These are phyloP conservation scores for Cladochytrium replicatum DNA, from an alignment of 192 early-diverging fungal genomes.

Conservation along the genomic window DNA sequence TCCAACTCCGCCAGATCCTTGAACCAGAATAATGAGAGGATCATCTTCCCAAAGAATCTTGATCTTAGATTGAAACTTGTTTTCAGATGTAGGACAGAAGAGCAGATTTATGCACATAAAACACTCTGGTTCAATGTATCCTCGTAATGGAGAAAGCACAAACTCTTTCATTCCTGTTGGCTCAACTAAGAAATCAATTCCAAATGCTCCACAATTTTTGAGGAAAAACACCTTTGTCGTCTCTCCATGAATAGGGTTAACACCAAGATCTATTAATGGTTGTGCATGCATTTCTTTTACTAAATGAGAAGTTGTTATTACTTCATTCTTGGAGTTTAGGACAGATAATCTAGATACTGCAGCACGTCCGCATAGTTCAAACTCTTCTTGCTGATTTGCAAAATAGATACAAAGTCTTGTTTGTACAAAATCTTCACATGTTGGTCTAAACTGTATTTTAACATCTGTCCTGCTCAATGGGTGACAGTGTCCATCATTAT, in stretches of 20 bases:
- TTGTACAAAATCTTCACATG: slow-evolving; percentile 12
- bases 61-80: slow-evolving; percentile 29
- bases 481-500: slow-evolving; percentile 39
- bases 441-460: slow-evolving; percentile 35
- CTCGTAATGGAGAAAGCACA: slow-evolving; percentile 40
- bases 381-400: slow-evolving; percentile 36
- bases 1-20: slow-evolving; percentile 30
- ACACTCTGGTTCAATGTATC: slow-evolving; percentile 36
- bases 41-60: slow-evolving; percentile 38
- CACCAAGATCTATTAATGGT: slow-evolving; percentile 36
- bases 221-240: slow-evolving; percentile 30
- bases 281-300: background rate
- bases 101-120: slow-evolving; percentile 28
- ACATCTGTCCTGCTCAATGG: slow-evolving; percentile 28
- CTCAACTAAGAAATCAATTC: slow-evolving; percentile 47
- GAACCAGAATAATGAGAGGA: slow-evolving; percentile 6
- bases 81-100: slow-evolving; percentile 44
- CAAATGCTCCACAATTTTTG: slow-evolving; percentile 46
- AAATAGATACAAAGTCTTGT: slow-evolving; percentile 34
- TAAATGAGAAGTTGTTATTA: slow-evolving; percentile 2
- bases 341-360: slow-evolving; percentile 28
- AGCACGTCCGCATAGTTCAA: slow-evolving; percentile 35
- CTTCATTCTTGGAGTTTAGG: slow-evolving; percentile 17
- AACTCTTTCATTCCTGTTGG: slow-evolving; percentile 45
- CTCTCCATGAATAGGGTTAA: slow-evolving; percentile 41